Evolutionary conservation across 2,329 filamentous ascomycete species (phyloP).

Genomic region (Hypomyces rosellus): DNA sequence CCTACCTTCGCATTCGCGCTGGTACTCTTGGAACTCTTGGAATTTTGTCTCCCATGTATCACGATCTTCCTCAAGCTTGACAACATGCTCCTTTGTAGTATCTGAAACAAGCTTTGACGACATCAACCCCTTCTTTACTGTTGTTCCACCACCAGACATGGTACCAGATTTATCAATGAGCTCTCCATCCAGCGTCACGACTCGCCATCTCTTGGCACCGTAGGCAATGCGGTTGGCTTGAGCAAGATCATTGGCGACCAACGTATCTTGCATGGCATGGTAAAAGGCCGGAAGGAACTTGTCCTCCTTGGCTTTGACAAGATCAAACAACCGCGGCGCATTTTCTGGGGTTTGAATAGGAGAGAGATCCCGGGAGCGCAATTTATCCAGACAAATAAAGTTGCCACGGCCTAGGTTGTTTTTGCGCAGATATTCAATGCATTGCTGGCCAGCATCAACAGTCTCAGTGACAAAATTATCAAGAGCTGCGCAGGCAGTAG

Average conservation of each 20-base stretch:
- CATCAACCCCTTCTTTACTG: constrained; percentile 89
- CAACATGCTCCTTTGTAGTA: constrained; percentile 79
- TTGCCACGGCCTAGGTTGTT: constrained; percentile 95
- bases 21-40: constrained; percentile 76
- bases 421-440: constrained; percentile 94
- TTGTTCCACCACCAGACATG: constrained; percentile 94
- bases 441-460: constrained; percentile 93
- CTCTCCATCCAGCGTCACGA: constrained; percentile 91
- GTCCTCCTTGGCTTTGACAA: constrained; percentile 83
- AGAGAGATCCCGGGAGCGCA: constrained; percentile 71
- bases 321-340: constrained; percentile 85
- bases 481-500: constrained; percentile 83
- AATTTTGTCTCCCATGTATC: constrained; percentile 80
- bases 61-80: constrained; percentile 79
- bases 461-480: constrained; percentile 97
- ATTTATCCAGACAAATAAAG: constrained; percentile 90
- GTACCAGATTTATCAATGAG: constrained; percentile 97
- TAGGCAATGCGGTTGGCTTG: constrained; percentile 97
- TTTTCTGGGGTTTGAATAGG: constrained; percentile 84
- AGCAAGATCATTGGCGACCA: constrained; percentile 87
- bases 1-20: constrained; percentile 68
- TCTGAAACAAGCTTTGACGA: constrained; percentile 90
- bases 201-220: constrained; percentile 86
- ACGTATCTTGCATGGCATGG: constrained; percentile 87
- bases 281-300: constrained; percentile 89